Percentiles rank a stretch among this genome's conserved stretches.
Conservation (phyloP, 257 asterid species). For the Paulownia fortunei region DNA sequence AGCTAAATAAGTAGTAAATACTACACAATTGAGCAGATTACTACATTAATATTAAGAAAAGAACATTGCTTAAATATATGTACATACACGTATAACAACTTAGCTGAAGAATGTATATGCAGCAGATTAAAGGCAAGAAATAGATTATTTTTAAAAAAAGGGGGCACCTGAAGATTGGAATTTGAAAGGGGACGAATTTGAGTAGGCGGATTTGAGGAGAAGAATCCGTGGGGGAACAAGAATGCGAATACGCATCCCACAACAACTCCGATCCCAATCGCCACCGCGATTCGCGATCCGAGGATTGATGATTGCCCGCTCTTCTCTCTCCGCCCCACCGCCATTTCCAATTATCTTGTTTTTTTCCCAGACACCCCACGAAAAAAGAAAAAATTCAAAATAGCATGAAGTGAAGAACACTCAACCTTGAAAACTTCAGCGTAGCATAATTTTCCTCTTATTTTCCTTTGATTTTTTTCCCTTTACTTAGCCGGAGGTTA, state of each 20-base stretch:
- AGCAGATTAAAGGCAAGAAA: constrained; percentile 3
- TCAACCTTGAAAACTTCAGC: constrained; percentile 12
- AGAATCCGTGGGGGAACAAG: constrained; percentile 68
- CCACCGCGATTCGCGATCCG: constrained; percentile 68
- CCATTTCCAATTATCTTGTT: constrained; percentile 47
- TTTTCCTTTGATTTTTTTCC: background rate
- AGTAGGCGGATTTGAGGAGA: constrained; percentile 47
- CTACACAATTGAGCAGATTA: background rate
- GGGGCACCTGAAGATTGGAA: constrained; percentile 51
- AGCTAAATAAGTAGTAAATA: background rate
- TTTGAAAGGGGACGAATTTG: constrained; percentile 36
- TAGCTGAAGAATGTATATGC: background rate
- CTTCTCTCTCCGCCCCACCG: constrained; percentile 67
- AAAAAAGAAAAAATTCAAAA: constrained; percentile 13
- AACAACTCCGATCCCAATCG: constrained; percentile 62
- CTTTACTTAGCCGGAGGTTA: background rate
- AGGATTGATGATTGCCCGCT: constrained; percentile 42
- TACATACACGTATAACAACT: background rate
- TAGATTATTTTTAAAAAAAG: too few relatives aligned
- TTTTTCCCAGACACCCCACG: constrained; percentile 1
- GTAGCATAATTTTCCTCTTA: background rate
- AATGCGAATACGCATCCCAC: constrained; percentile 77
- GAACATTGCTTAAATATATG: too few relatives aligned
- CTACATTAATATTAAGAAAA: background rate
- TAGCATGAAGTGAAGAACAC: constrained; percentile 32